Percentiles rank a stretch among this genome's conserved stretches.
Evolutionary conservation across 108 stramenopile species (phyloP).

Genomic region (Cyclotella choctawhatcheeana): DNA sequence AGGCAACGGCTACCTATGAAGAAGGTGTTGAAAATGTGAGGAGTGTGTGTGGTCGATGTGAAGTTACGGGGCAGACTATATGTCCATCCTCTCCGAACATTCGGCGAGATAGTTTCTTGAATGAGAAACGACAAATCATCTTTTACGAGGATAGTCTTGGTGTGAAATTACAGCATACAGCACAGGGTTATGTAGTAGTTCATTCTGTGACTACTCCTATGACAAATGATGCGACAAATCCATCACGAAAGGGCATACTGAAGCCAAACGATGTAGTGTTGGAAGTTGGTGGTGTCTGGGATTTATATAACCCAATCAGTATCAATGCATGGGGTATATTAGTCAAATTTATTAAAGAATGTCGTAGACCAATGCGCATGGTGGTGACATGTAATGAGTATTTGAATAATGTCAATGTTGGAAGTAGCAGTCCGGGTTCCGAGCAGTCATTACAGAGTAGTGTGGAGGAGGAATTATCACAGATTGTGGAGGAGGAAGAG

Average conservation of each 20-base stretch:
- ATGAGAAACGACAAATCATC: not conserved
- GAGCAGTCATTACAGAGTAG: slow-evolving; percentile 11
- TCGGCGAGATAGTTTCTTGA: not conserved
- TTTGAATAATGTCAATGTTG: not conserved
- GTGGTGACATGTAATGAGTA: slow-evolving; percentile 15
- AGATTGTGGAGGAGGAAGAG: too few relatives aligned
- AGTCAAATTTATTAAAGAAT: slow-evolving; percentile 31
- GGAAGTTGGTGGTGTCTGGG: slow-evolving; percentile 39
- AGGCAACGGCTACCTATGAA: not conserved
- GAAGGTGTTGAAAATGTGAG: not conserved
- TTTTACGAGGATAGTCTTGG: slow-evolving; percentile 21
- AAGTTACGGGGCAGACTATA: slow-evolving; percentile 5
- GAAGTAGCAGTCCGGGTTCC: not conserved
- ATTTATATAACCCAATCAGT: slow-evolving; percentile 29
- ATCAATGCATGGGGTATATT: slow-evolving; percentile 26
- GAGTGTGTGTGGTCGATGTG: not conserved
- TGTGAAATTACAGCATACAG: slow-evolving; percentile 25
- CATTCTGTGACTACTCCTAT: slow-evolving; percentile 4
- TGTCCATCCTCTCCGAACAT: not conserved
- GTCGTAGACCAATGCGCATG: slow-evolving; percentile 35
- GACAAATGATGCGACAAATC: not conserved
- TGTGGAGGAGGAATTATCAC: too few relatives aligned
- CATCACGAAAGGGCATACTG: slow-evolving; percentile 9
- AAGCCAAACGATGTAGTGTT: slow-evolving; percentile 22
- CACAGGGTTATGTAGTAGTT: slow-evolving; percentile 23